These are phyloP conservation scores for Stemphylium beticola DNA, from an alignment of 2,329 filamentous ascomycete genomes.

Conservation along the genomic window DNA sequence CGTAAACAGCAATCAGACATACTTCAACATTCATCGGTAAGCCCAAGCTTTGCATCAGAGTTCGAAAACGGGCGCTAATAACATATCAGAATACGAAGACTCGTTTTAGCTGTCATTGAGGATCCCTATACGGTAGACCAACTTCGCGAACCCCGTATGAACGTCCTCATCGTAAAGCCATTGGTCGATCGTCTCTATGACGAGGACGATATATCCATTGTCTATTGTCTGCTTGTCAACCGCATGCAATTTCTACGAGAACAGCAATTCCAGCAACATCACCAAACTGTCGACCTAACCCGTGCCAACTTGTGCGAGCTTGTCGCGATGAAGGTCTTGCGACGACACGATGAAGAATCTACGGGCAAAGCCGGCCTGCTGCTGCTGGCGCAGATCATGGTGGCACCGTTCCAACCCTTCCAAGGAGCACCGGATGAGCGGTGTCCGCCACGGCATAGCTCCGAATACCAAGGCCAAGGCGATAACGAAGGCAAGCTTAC, in stretches of 20 bases:
- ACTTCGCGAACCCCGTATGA: conserved; percentile 80
- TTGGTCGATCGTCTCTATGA: conserved; percentile 85
- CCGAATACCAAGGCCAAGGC: conserved; percentile 54
- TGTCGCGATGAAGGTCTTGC: conserved; percentile 76
- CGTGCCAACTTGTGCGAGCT: conserved; percentile 80
- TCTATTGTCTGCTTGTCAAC: conserved; percentile 85
- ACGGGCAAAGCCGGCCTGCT: conserved; percentile 73
- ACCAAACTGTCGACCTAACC: conserved; percentile 81
- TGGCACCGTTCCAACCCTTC: conserved; percentile 84
- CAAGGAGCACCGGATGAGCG: conserved; percentile 78
- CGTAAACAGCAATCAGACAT: conserved; percentile 71
- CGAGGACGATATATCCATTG: conserved; percentile 78
- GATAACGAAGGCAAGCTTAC: conserved; percentile 69
- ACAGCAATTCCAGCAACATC: conserved; percentile 75
- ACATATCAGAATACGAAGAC: conserved; percentile 48
- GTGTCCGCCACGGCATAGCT: conserved; percentile 60
- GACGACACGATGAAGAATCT: conserved; percentile 80
- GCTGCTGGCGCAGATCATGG: conserved; percentile 77
- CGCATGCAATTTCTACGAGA: conserved; percentile 79
- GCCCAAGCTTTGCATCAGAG: background rate
- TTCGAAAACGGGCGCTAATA: background rate
- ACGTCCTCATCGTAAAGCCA: conserved; percentile 78
- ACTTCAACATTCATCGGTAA: conserved; percentile 75
- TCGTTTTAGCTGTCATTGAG: conserved; percentile 59
- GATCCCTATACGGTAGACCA: conserved; percentile 75